Evolutionary conservation across 106 monocot genomes (phyloP), one percentile per base, ranked within the genome.

Genomic region (Allium cepa): DNA sequence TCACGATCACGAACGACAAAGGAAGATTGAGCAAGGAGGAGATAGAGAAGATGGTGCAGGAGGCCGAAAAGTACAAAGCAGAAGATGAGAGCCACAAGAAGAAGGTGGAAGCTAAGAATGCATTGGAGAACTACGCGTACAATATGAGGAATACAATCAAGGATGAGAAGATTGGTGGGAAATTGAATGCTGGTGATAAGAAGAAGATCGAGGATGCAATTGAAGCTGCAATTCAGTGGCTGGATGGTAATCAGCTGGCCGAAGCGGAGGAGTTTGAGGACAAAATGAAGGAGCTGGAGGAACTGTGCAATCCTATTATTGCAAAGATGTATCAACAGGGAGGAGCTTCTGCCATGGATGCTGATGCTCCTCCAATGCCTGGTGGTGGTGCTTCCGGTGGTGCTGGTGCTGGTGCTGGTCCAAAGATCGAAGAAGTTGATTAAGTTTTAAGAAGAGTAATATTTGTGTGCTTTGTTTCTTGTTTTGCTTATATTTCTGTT

Each of bases 271-370:
- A 36, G 36, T 36, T 81, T 12, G 81, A 85, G 78, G 81, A 85
- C 13, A 78, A 74, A 0, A 48, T 85, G 79, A 63, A 82, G 66
- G 85, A 86, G 61, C 64, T 86, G 7, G 85, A 86, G 76, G 17
- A 53, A 10, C 14, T 82, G 22, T 82, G 85, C 64, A 86, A 79
- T 52, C 85, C 85, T 1, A 71, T 80, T 47, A 80, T 84, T 7
- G 72, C 79, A 0, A 74, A 66, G 76, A 77, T 84, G 79, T 79
- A 79, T 50, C 79, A 79, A 36, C 36, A 36, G 70, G 79, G 79
- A 6, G 74, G 68, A 2, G 78, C 60, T 7, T 36, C 66, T 57
- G 77, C 50, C 36, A 46, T 66, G 58, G 72, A 22, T 11, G 74
- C 17, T 22, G 78, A 73, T 17, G 69, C 68, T 60, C 73, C 68